Evolutionary conservation across 192 early-diverging fungal species (phyloP).

Genomic region (Chytriomyces hyalinus): DNA sequence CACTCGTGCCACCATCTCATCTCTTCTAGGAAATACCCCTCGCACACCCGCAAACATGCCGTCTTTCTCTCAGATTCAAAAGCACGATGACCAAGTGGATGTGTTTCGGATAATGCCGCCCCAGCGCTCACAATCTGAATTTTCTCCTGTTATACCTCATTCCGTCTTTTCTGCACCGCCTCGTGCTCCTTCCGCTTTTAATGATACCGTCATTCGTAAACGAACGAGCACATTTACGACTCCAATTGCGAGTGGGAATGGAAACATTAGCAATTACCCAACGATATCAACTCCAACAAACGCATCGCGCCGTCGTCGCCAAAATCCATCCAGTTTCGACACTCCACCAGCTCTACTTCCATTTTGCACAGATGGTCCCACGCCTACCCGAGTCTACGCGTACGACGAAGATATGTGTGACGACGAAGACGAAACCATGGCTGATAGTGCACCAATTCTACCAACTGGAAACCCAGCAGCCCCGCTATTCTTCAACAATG

Average conservation of each 20-base stretch:
- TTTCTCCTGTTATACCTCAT: no score
- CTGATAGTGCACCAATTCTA: not conserved
- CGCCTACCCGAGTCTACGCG: not conserved
- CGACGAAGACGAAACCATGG: not conserved
- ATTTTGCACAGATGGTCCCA: slow-evolving; percentile 6
- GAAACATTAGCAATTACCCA: no score
- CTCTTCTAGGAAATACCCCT: slow-evolving; percentile 14
- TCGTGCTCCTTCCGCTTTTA: slow-evolving; percentile 4
- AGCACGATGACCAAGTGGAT: slow-evolving; percentile 27
- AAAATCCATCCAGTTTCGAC: not conserved
- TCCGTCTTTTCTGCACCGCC: no score
- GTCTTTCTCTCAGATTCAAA: slow-evolving; percentile 28
- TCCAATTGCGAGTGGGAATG: no score
- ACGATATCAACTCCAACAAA: not conserved
- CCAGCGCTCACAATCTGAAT: not conserved
- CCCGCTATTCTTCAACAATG: no score
- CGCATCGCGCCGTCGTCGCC: not conserved
- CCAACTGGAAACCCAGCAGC: no score
- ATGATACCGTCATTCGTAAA: slow-evolving; percentile 29
- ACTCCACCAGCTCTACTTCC: slow-evolving; percentile 6
- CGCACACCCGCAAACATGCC: not conserved
- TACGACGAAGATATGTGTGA: slow-evolving; percentile 10
- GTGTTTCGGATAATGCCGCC: slow-evolving; percentile 24
- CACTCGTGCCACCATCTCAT: slow-evolving; percentile 26
- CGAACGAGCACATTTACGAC: not conserved